Conservation (phyloP, 106 monocot species). For the Allium fistulosum region DNA sequence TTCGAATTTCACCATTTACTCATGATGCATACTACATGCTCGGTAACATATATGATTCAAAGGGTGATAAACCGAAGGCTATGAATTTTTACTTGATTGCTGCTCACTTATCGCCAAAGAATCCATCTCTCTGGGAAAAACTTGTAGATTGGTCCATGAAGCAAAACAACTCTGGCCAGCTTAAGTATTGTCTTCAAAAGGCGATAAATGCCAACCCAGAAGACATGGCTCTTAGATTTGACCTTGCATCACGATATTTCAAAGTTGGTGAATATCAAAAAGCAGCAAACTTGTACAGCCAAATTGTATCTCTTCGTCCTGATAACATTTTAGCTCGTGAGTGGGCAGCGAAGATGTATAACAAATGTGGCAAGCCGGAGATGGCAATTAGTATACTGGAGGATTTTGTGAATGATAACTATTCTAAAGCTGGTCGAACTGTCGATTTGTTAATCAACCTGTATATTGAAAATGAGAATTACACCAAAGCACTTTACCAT, state of each 20-base stretch:
- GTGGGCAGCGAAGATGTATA: conserved; percentile 90
- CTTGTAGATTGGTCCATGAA: conserved; percentile 91
- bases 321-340: conserved; percentile 50
- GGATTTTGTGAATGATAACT: conserved; percentile 38
- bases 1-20: conserved; percentile 77
- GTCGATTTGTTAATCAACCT: conserved; percentile 51
- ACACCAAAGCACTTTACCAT: conserved; percentile 54
- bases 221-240: conserved; percentile 65
- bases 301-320: conserved; percentile 53
- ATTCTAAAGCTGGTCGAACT: conserved; percentile 27
- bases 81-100: conserved; percentile 85
- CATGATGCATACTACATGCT: conserved; percentile 71
- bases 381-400: conserved; percentile 61
- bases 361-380: conserved; percentile 50
- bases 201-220: conserved; percentile 92
- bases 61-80: conserved; percentile 60
- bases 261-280: conserved; percentile 73
- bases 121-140: conserved; percentile 83
- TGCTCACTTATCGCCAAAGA: conserved; percentile 81
- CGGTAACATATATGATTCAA: conserved; percentile 68
- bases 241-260: conserved; percentile 47
- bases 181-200: conserved; percentile 79
- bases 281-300: conserved; percentile 69
- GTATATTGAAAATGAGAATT: conserved; percentile 44
- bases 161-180: conserved; percentile 57